Evolutionary conservation across 2,329 filamentous ascomycete species (phyloP), one percentile per base, ranked within the genome.

Genomic region (Curvularia verruculosa): DNA sequence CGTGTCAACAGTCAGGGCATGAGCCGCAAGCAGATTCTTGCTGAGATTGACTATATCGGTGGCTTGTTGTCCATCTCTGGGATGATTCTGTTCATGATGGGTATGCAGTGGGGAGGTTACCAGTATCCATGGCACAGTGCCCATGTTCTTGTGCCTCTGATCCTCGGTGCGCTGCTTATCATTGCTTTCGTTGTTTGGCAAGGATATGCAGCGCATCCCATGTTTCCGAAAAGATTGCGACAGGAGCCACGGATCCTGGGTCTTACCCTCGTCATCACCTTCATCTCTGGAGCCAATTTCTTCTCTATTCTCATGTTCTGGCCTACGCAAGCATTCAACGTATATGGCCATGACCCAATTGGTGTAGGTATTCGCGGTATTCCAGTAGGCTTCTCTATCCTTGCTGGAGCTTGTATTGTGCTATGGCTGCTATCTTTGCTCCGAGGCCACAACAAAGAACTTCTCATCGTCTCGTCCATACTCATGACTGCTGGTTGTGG

Each of bases 401-500:
- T 89, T 36, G 76, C 75, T 43, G 88, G 87, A n/a, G 86, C 86
- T 26, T 82, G 83, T 58, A 78, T 87, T 55, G 82, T 84, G 1
- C 79, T 89, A 3, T 81, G 80, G 67, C 75, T 88, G 5, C 77
- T 90, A 24, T 85, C 83, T 21, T 72, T 83, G 3, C 81, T 85
- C 67, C 80, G 81, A 36, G 86, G 86, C 10, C 81, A 83, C 59
- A 89, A 85, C 67, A 84, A 83, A 60, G 80, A 82, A 59, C 77
- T 89, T 49, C 79, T 89, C 74, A 82, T 88, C 52, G 73, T 79
- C 19, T 83, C 84, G 41, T 86, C 83, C 7, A 66, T 84, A n/a
- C 64, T 88, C 18, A 89, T 89, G 87, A 89, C 87, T 1, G 86
- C 84, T n/a, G 86, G 84, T 41, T 84, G 80, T 65, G 85, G 84